Evolutionary conservation across 1,284 basidiomycete genomes (phyloP).

Genomic region (Erythrobasidium hasegawianum): DNA sequence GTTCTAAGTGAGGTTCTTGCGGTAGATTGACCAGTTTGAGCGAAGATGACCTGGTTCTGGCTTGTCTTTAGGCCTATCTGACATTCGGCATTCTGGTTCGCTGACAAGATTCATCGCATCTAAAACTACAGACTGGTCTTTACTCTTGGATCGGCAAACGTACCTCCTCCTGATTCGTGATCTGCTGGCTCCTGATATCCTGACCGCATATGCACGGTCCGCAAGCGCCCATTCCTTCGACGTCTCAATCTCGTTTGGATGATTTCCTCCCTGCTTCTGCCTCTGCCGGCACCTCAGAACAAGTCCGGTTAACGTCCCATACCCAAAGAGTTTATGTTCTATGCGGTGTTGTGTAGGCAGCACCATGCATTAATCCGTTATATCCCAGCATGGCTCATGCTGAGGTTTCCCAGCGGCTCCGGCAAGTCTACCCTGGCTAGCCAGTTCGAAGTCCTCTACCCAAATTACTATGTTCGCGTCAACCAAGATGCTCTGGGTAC

Average conservation of each 20-base stretch:
- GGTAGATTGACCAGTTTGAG: too few relatives aligned
- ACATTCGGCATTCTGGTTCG: too few relatives aligned
- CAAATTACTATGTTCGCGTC: slow-evolving; percentile 38
- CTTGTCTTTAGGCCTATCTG: too few relatives aligned
- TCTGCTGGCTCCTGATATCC: too few relatives aligned
- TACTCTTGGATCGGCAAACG: too few relatives aligned
- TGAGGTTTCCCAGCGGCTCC: slow-evolving; percentile 30
- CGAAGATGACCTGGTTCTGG: too few relatives aligned
- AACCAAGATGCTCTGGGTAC: slow-evolving; percentile 37
- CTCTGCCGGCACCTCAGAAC: not conserved
- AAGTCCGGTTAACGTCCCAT: slow-evolving; percentile 2
- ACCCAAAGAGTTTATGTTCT: slow-evolving; percentile 21
- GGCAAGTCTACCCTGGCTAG: slow-evolving; percentile 40
- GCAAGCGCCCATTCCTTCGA: slow-evolving; percentile 1
- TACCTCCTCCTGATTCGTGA: too few relatives aligned
- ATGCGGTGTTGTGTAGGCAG: slow-evolving; percentile 19
- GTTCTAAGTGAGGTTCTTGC: too few relatives aligned
- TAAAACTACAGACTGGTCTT: too few relatives aligned
- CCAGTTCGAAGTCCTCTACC: slow-evolving; percentile 17
- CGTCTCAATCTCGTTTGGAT: slow-evolving; percentile 25
- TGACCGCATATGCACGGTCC: not conserved
- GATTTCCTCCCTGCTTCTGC: slow-evolving; percentile 14
- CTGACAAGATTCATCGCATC: too few relatives aligned
- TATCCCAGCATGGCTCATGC: not conserved
- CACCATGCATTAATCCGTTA: not conserved